Percentiles rank a stretch among this genome's conserved stretches.
phyloP scores from a whole-genome alignment of 805 yeast species.

The Pichia nakasei region DNA sequence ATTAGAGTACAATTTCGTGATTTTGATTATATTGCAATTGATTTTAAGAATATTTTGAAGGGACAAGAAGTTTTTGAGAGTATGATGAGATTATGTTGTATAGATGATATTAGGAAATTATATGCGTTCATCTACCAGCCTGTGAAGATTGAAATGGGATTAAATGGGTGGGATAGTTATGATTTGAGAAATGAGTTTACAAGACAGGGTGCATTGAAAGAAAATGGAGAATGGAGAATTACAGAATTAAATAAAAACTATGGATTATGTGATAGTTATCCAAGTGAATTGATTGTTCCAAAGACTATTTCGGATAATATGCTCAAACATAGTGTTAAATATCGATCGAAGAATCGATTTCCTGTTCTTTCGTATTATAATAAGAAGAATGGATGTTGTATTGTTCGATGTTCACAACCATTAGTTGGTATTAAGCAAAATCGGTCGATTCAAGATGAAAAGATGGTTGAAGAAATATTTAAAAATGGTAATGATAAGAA shows the following conservation, averaged over 20 bases:
- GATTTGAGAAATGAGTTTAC: slow-evolving; percentile 54
- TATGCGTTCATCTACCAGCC: slow-evolving; percentile 83
- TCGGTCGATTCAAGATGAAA: slow-evolving; percentile 88
- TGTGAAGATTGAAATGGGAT: slow-evolving; percentile 53
- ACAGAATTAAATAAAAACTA: slow-evolving; percentile 57
- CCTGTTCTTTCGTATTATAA: slow-evolving; percentile 79
- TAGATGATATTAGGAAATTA: slow-evolving; percentile 43
- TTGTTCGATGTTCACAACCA: slow-evolving; percentile 89
- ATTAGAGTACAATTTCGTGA: slow-evolving; percentile 75
- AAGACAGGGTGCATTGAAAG: slow-evolving; percentile 50
- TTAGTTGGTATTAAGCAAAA: slow-evolving; percentile 82
- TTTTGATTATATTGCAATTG: slow-evolving; percentile 72
- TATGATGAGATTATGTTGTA: slow-evolving; percentile 54
- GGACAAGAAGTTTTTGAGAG: slow-evolving; percentile 69
- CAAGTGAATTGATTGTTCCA: slow-evolving; percentile 62
- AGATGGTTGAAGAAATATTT: slow-evolving; percentile 65
- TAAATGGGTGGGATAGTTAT: slow-evolving; percentile 69
- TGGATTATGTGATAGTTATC: slow-evolving; percentile 68
- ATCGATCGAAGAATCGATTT: slow-evolving; percentile 74
- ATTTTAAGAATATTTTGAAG: slow-evolving; percentile 48
- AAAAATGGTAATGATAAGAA: slow-evolving; percentile 37
- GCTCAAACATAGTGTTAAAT: slow-evolving; percentile 73
- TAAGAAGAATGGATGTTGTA: slow-evolving; percentile 59
- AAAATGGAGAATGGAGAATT: slow-evolving; percentile 51
- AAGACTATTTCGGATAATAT: slow-evolving; percentile 71